These are phyloP conservation scores for Trichoderma koningii DNA, from an alignment of 2,329 filamentous ascomycete genomes.

Conservation along the genomic window DNA sequence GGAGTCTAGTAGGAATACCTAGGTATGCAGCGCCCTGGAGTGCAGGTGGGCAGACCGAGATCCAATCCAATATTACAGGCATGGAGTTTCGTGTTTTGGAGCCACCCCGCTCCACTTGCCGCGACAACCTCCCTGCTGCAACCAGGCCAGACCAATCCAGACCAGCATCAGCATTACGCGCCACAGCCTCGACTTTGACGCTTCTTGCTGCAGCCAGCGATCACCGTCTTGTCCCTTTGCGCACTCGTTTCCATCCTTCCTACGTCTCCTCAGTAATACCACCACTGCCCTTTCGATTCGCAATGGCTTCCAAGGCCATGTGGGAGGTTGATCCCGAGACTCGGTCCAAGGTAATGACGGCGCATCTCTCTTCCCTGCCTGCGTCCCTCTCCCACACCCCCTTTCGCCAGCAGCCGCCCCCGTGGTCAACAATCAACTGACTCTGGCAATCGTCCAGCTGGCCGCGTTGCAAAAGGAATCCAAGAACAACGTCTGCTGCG, in stretches of 20 bases:
- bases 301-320: constrained; percentile 74
- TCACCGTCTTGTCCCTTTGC: background rate
- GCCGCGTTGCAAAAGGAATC: constrained; percentile 87
- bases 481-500: constrained; percentile 87
- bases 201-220: background rate
- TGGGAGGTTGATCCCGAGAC: constrained; percentile 99
- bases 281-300: constrained; percentile 14
- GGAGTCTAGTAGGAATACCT: background rate
- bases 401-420: constrained; percentile 13
- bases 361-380: constrained; percentile 22
- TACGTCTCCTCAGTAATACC: background rate
- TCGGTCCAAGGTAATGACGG: constrained; percentile 74
- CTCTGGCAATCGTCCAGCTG: constrained; percentile 58
- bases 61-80: constrained; percentile 1
- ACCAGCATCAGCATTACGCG: constrained; percentile 17
- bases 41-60: constrained; percentile 2
- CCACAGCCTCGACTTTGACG: background rate
- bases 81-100: constrained; percentile 21
- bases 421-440: constrained; percentile 21
- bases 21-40: background rate
- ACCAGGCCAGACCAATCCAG: background rate
- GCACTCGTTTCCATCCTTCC: background rate
- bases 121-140: constrained; percentile 20
- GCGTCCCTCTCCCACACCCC: constrained; percentile 5
- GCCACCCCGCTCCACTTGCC: constrained; percentile 20